phyloP scores from a whole-genome alignment of 768 basidiomycete genomes.

The Tulasnella sp. region DNA sequence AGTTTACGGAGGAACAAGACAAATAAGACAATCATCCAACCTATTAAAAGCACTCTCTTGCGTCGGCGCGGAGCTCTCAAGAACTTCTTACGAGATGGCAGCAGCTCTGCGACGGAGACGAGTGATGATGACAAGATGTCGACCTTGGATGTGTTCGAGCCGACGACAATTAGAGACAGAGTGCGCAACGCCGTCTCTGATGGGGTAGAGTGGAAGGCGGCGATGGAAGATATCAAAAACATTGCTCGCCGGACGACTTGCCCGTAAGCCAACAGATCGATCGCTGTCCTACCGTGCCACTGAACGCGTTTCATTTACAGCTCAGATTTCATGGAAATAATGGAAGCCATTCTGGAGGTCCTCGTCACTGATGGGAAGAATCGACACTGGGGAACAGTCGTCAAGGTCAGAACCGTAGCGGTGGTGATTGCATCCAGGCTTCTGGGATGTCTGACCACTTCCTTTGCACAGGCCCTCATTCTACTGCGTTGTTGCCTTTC shows the following conservation, averaged over 20 bases:
- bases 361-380: slow-evolving; percentile 3
- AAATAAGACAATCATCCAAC: not conserved
- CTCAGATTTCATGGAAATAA: slow-evolving; percentile 10
- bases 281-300: not conserved
- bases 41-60: not conserved
- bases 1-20: not conserved
- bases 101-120: not conserved
- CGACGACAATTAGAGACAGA: not conserved
- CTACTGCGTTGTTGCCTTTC: slow-evolving; percentile 6
- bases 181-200: slow-evolving; percentile 5
- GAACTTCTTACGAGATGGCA: not conserved
- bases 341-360: slow-evolving; percentile 10
- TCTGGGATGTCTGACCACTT: not conserved
- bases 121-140: not conserved
- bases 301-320: not conserved
- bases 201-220: not conserved
- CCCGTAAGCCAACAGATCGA: not conserved
- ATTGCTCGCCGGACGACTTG: slow-evolving; percentile 8
- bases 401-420: slow-evolving; percentile 7
- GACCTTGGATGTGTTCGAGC: not conserved
- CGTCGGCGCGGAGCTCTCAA: not conserved
- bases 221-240: slow-evolving; percentile 4
- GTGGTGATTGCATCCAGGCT: too few relatives aligned
- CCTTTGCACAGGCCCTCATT: not conserved
- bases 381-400: slow-evolving; percentile 4